Percentiles rank a stretch among this genome's conserved stretches.
Conservation (phyloP, 371 early-diverging fungal species). For the Rhizomucor pusillus region DNA sequence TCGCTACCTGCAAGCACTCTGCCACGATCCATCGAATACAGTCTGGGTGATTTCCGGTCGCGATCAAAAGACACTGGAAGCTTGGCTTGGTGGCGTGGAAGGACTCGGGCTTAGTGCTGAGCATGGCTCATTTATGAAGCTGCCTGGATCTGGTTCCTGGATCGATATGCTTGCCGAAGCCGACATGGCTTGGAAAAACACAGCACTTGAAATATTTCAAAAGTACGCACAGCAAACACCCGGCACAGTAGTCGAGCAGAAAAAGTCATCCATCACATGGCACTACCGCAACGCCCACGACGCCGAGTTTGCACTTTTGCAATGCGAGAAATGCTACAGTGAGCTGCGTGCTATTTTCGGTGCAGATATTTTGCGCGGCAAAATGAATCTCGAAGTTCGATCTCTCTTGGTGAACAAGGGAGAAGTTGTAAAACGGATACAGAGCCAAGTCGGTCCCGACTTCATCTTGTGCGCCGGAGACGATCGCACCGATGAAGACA, state of each 20-base stretch:
- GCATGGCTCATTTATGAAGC: conserved; percentile 81
- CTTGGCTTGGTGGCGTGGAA: conserved; percentile 71
- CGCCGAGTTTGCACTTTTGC: conserved; percentile 45
- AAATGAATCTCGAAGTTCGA: conserved; percentile 95
- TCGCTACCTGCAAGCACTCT: conserved; percentile 56
- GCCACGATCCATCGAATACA: conserved; percentile 74
- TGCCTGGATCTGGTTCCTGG: conserved; percentile 80
- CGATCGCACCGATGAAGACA: conserved; percentile 97
- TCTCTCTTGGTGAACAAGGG: conserved; percentile 85
- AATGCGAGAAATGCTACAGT: conserved; percentile 79
- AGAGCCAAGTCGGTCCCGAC: conserved; percentile 42
- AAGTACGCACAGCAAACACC: conserved; percentile 88
- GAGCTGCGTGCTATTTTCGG: conserved; percentile 80
- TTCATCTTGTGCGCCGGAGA: conserved; percentile 95
- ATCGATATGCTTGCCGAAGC: conserved; percentile 78
- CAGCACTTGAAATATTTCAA: conserved; percentile 84
- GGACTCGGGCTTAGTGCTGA: conserved; percentile 70
- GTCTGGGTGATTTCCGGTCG: conserved; percentile 94
- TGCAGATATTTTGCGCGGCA: conserved; percentile 92
- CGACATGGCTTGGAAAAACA: conserved; percentile 86
- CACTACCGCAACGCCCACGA: conserved; percentile 79
- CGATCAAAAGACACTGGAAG: conserved; percentile 54
- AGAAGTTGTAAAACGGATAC: conserved; percentile 86
- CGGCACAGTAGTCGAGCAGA: conserved; percentile 89
- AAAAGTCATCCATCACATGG: conserved; percentile 86